phyloP scores from a whole-genome alignment of 345 rosid species.

The Eucalyptus melliodora region DNA sequence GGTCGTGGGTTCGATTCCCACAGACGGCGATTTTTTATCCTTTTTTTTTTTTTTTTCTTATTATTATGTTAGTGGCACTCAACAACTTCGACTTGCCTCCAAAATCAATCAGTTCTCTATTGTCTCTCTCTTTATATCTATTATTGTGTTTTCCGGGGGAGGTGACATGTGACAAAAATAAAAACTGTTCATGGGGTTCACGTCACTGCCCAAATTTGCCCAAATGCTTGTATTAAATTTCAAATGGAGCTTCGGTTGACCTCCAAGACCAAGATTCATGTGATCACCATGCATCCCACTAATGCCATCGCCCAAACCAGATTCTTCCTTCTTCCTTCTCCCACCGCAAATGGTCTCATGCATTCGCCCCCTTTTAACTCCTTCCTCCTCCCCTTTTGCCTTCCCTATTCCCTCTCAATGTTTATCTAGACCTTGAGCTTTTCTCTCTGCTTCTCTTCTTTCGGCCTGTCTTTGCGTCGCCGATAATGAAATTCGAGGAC shows the following conservation, averaged over 20 bases:
- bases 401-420: neutral
- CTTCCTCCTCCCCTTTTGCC: neutral
- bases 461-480: neutral
- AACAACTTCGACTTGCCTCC: neutral
- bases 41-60: neutral
- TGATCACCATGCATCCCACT: slow-evolving; percentile 20
- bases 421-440: neutral
- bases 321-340: neutral
- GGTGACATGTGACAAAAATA: neutral
- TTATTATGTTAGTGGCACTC: neutral
- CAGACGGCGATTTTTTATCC: slow-evolving; percentile 22
- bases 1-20: slow-evolving; percentile 80
- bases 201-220: slow-evolving; percentile 9
- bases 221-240: neutral
- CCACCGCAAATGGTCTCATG: neutral
- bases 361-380: neutral
- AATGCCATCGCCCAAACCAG: neutral
- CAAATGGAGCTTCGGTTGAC: neutral
- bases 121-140: neutral
- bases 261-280: slow-evolving; percentile 11
- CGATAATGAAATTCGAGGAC: slow-evolving; percentile 73
- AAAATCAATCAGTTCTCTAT: neutral
- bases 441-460: neutral
- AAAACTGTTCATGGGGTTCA: slow-evolving; percentile 47
- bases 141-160: neutral